These are phyloP conservation scores for Vitis rupestris DNA, from an alignment of 164 flowering plant genomes.

Conservation along the genomic window DNA sequence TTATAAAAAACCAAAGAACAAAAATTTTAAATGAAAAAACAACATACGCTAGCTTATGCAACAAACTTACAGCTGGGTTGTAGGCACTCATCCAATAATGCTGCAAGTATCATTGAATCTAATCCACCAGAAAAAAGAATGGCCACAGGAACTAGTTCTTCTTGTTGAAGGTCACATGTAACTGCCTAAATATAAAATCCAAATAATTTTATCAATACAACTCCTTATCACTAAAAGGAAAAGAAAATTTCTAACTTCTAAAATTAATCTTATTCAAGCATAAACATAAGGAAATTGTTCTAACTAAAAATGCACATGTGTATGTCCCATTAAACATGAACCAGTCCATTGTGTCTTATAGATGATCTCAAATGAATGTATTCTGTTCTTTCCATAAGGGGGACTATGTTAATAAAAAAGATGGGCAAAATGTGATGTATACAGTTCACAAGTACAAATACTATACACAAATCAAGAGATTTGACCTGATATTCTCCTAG, in stretches of 20 bases:
- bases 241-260: background rate
- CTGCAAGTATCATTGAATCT: conserved; percentile 96
- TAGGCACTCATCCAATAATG: conserved; percentile 71
- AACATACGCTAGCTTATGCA: background rate
- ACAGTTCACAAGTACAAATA: too few species aligned
- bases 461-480: too few species aligned
- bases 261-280: background rate
- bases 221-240: background rate
- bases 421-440: too few species aligned
- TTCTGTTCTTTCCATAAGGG: too few species aligned
- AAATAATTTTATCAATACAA: background rate
- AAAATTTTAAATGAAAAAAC: background rate
- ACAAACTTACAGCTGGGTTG: conserved; percentile 64
- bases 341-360: too few species aligned
- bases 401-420: too few species aligned
- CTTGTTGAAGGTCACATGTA: conserved; percentile 11
- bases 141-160: conserved; percentile 65
- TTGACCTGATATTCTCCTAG: too few species aligned
- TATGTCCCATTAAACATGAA: too few species aligned
- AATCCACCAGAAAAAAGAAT: conserved; percentile 97
- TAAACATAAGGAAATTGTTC: background rate
- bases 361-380: too few species aligned
- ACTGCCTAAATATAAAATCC: conserved; percentile 12
- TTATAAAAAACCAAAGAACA: background rate
- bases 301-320: too few species aligned